Conservation (phyloP, 1,284 basidiomycete species). For the Cutaneotrichosporon curvatum region DNA sequence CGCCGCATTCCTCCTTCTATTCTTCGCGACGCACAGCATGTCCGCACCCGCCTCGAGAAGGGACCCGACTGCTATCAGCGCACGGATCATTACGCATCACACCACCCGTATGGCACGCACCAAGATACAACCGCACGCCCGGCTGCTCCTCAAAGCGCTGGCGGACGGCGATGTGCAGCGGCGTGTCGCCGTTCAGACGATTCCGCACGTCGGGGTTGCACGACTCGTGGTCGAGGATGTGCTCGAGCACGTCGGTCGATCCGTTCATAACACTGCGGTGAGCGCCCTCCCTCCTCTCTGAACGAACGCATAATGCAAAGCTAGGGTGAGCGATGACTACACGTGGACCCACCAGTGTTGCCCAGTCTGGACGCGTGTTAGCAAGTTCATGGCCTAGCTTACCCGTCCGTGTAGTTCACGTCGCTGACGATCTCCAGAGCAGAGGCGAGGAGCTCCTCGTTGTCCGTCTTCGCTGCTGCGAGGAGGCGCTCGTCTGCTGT, state of each 20-base stretch:
- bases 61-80: conserved; percentile 51
- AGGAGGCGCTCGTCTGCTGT: conserved; percentile 63
- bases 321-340: conserved; percentile 43
- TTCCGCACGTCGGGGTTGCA: conserved; percentile 82
- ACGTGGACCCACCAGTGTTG: conserved; percentile 55
- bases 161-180: conserved; percentile 69
- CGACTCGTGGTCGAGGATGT: conserved; percentile 63
- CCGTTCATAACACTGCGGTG: conserved; percentile 46
- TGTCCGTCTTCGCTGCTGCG: conserved; percentile 66
- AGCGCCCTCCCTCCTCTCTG: neutral
- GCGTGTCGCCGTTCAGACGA: conserved; percentile 65
- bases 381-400: conserved; percentile 23
- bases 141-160: conserved; percentile 57
- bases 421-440: conserved; percentile 57
- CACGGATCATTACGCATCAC: neutral
- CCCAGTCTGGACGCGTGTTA: conserved; percentile 53
- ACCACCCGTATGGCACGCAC: conserved; percentile 27
- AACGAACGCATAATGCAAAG: conserved; percentile 73
- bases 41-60: conserved; percentile 72
- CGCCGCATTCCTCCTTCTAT: neutral
- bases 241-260: conserved; percentile 60
- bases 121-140: conserved; percentile 49
- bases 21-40: conserved; percentile 51
- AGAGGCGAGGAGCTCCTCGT: conserved; percentile 61
- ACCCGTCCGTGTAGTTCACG: conserved; percentile 74